These are phyloP conservation scores for Malus sylvestris DNA, from an alignment of 306 rosid species.

Conservation along the genomic window DNA sequence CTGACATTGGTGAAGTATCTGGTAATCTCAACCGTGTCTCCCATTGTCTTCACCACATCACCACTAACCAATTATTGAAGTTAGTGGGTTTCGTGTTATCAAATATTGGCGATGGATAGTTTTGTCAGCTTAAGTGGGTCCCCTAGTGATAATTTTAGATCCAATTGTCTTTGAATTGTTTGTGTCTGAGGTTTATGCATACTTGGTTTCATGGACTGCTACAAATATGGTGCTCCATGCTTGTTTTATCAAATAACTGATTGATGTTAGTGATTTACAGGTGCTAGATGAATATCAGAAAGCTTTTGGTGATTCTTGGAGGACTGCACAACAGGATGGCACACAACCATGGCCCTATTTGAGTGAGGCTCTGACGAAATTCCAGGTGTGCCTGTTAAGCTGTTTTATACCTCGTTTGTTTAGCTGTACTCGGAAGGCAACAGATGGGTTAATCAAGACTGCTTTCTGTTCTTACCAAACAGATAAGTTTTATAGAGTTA, in stretches of 20 bases:
- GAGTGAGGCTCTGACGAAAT: constrained; percentile 65
- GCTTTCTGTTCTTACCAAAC: background rate
- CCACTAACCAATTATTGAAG: background rate
- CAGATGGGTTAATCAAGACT: background rate
- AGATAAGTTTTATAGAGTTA: background rate
- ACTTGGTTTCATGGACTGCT: background rate
- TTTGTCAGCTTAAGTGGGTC: background rate
- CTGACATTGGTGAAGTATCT: too few species aligned
- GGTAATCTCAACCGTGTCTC: background rate
- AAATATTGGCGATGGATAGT: background rate
- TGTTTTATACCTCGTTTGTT: background rate
- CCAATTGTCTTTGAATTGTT: background rate
- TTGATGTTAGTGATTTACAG: constrained; percentile 33
- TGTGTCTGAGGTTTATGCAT: background rate
- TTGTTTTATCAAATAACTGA: background rate
- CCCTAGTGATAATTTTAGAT: background rate
- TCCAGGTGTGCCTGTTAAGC: constrained; percentile 51
- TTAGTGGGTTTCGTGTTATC: background rate
- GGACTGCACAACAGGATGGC: constrained; percentile 46
- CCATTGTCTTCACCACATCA: background rate
- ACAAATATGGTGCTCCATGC: background rate
- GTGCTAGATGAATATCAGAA: constrained; percentile 83
- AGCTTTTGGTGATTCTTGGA: constrained; percentile 81
- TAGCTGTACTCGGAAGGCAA: constrained; percentile 5
- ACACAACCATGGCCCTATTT: constrained; percentile 81